Percentiles rank a stretch among this genome's conserved stretches.
phyloP scores from a whole-genome alignment of 2,329 filamentous ascomycete species.

The Nemania sp. region DNA sequence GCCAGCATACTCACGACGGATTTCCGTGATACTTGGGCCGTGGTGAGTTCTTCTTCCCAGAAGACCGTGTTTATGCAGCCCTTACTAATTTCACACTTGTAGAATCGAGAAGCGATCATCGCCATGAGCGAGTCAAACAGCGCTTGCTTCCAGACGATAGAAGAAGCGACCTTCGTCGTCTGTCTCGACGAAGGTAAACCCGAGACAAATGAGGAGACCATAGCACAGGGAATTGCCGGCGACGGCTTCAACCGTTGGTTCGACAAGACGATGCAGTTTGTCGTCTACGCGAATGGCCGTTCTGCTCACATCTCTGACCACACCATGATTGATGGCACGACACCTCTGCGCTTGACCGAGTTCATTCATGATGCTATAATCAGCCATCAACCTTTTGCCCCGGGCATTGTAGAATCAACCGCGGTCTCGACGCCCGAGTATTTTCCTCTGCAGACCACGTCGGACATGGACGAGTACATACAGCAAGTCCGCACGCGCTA shows the following conservation, averaged over 20 bases:
- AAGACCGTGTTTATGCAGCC: not conserved
- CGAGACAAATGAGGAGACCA: constrained; percentile 7
- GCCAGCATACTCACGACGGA: constrained; percentile 13
- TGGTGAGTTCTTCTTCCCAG: not conserved
- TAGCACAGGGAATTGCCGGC: constrained; percentile 7
- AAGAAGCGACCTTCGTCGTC: constrained; percentile 19
- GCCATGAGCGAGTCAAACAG: not conserved
- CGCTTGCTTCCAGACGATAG: constrained; percentile 8
- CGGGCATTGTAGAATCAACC: not conserved
- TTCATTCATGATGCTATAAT: constrained; percentile 16
- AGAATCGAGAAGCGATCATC: constrained; percentile 11
- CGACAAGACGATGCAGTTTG: constrained; percentile 19
- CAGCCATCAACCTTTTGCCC: not conserved
- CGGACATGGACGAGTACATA: constrained; percentile 4
- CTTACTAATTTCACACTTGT: not conserved
- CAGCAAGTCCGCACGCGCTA: constrained; percentile 10
- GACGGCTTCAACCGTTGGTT: constrained; percentile 24
- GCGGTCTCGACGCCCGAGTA: constrained; percentile 1
- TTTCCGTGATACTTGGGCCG: constrained; percentile 15
- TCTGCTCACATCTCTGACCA: constrained; percentile 16
- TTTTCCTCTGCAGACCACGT: constrained; percentile 5
- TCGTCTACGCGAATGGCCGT: constrained; percentile 17
- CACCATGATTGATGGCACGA: constrained; percentile 17
- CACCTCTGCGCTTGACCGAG: constrained; percentile 13
- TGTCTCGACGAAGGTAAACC: constrained; percentile 18